Evolutionary conservation across 1,139 yeast species (phyloP), one percentile per base, ranked within the genome.

Genomic region (Sugiyamaella castrensis): DNA sequence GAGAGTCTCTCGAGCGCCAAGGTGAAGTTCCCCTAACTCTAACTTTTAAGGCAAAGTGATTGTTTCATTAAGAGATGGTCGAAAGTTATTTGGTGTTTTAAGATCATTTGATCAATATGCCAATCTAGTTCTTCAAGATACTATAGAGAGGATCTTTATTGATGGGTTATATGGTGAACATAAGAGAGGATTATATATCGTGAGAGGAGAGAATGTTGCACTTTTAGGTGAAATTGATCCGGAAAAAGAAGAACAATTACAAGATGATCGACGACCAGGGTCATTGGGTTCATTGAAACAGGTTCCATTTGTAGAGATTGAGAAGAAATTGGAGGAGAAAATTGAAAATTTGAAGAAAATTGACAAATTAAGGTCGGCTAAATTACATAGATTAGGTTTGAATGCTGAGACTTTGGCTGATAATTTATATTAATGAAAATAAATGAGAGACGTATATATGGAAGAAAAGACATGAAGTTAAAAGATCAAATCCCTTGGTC

Each of bases 171-270:
- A 82, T 65, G 96, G 87, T 6, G 96, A 92, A 66, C 74, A 73
- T 26, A 76, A 77, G 51, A 77, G 88, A 48, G 95, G 95, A 1
- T 88, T 88, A 45, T 85, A 84, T 63, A 80, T 94, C 74, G 85
- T 94, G 35, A 85, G 98, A 70, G 98, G 99, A 55, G 99, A 92
- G 68, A 92, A 92, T 62, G 95, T 92, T 12, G 95, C 91, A n/a
- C 80, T 91, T 81, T 70, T 92, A 68, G 98, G 98, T 19, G 98
- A 92, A 66, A 78, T 92, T 35, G 97, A 92, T 67, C 85, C 89
- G 55, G 96, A 88, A 63, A 79, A 73, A 58, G 97, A 91, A 67
- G 95, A 86, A 63, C 80, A 74, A 53, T 84, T 86, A 51, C 74
- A 86, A 62, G 75, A 75, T 26, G 45, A 47, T 28, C 44, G 40